Evolutionary conservation across 345 rosid species (phyloP), one percentile per base, ranked within the genome.

Genomic region (Camelina hispida): DNA sequence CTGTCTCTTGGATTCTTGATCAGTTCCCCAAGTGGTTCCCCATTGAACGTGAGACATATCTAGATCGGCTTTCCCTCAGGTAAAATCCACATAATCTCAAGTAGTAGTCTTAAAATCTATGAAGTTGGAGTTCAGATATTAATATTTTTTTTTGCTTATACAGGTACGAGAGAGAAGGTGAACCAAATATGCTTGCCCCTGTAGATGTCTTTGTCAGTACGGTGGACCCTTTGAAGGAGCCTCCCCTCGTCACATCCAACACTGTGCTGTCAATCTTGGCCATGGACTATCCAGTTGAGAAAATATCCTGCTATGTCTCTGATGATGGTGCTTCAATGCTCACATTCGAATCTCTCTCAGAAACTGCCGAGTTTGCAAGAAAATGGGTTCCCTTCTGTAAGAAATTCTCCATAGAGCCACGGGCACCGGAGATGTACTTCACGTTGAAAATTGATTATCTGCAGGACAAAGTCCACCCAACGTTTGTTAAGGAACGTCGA

Each of bases 171-270:
- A 75, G 79, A 66, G 99, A 93, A 84, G 98, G 97, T 25, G 96
- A 96, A 79, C 95, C 97, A 7, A 87, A 86, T 23, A 48, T 87
- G 96, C 97, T 93, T 65, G 83, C 89, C 20, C 88, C 94, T 4
- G 97, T 81, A 8, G 99, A 96, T 80, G 77, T 96, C 76, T 93
- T 93, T 77, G 98, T 93, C 68, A 93, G 97, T 86, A 95, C 98
- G 3, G 97, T 96, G 81, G 99, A 96, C 84, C 93, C 99, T 2
- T 81, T 86, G 99, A 96, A 96, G 88, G 99, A 93, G 82, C 99
- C 98, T 25, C 98, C 99, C 23, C 91, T 96, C 6, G 98, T 89
- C 13, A 93, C 98, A 20, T 89, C 95, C 12, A 96, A 96, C 78
- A 96, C 98, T 3, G 76, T 91, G 51, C 72, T 93, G 54, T 96